Conservation (phyloP, 2,329 filamentous ascomycete genomes). For the Nemania sp. region DNA sequence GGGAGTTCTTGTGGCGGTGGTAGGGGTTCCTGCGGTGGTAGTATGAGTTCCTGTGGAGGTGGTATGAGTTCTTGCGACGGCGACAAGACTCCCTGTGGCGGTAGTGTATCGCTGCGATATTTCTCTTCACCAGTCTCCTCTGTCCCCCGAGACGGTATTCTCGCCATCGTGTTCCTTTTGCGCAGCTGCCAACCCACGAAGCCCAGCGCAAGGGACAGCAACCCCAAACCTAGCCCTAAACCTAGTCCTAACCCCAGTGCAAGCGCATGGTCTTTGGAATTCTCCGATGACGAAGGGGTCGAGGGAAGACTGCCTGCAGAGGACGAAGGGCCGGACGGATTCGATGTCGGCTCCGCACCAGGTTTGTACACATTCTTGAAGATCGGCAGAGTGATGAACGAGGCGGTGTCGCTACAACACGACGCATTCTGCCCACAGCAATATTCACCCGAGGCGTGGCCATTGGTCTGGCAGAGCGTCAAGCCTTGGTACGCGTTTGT, state of each 20-base stretch:
- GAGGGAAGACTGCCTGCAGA: neutral
- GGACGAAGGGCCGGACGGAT: neutral
- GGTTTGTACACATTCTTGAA: neutral
- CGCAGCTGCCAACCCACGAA: neutral
- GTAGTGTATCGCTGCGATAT: too few species aligned
- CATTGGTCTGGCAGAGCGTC: constrained; percentile 20
- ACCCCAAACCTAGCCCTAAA: neutral
- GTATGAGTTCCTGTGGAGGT: too few species aligned
- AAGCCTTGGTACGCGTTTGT: constrained; percentile 17
- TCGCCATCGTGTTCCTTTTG: neutral
- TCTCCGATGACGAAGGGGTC: neutral
- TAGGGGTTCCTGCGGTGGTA: too few species aligned
- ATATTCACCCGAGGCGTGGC: constrained; percentile 17
- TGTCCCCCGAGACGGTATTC: neutral
- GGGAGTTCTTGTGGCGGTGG: too few species aligned
- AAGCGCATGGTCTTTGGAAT: neutral
- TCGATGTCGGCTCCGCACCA: neutral
- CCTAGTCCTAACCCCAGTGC: neutral
- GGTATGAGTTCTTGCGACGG: too few species aligned
- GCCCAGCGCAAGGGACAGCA: neutral
- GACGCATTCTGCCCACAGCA: constrained; percentile 8
- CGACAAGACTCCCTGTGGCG: too few species aligned
- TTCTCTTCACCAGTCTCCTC: too few species aligned
- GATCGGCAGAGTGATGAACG: neutral
- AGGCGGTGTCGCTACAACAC: neutral